Percentiles rank a stretch among this genome's conserved stretches.
These are phyloP conservation scores for Pseudopithomyces maydicus DNA, from an alignment of 2,329 filamentous ascomycete genomes.

Conservation along the genomic window DNA sequence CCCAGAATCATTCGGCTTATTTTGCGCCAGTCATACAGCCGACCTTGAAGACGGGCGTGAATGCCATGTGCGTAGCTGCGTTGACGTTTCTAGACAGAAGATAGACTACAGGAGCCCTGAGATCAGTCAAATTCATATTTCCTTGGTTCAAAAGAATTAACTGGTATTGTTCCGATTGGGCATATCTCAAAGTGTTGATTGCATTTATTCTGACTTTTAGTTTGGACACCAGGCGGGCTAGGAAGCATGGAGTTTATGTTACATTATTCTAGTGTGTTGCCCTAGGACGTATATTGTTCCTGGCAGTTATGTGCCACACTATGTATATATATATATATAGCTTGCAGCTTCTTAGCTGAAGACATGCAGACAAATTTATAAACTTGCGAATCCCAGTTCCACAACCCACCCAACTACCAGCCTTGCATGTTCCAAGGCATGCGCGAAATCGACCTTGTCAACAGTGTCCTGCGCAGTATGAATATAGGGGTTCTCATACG, in stretches of 20 bases:
- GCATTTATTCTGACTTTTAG: no score
- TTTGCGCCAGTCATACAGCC: constrained; percentile 66
- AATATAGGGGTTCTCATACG: constrained; percentile 65
- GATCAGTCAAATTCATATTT: no score
- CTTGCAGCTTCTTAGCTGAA: no score
- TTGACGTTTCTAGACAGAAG: constrained; percentile 51
- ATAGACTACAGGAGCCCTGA: neutral
- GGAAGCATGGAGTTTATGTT: no score
- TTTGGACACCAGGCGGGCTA: no score
- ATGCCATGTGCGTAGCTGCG: constrained; percentile 58
- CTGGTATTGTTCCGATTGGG: no score
- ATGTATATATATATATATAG: no score
- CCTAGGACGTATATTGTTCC: no score
- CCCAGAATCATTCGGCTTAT: constrained; percentile 63
- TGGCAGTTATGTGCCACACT: no score
- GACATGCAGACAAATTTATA: neutral
- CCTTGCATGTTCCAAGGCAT: constrained; percentile 85
- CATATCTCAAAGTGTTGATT: no score
- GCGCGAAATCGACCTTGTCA: constrained; percentile 74
- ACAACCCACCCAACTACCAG: constrained; percentile 80
- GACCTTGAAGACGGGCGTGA: constrained; percentile 58
- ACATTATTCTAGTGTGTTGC: no score
- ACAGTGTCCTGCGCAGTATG: constrained; percentile 70
- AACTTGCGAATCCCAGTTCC: constrained; percentile 72
- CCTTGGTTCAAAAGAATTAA: no score